Conservation (phyloP, 179 eudicot genomes). For the Carnegiea gigantea region DNA sequence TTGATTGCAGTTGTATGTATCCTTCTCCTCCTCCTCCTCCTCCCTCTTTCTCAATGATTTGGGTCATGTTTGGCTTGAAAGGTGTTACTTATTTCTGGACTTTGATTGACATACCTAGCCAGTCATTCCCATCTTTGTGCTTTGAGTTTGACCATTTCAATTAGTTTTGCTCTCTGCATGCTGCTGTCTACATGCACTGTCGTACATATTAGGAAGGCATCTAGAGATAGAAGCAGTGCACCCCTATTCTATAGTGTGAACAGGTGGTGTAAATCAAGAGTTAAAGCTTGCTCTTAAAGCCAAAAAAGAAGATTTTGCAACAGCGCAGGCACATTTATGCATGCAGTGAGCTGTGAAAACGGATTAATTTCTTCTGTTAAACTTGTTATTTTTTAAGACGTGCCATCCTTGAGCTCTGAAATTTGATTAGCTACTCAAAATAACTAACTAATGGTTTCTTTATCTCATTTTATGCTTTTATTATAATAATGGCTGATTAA, state of each 20-base stretch:
- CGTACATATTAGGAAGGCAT: not conserved
- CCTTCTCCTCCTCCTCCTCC: not conserved
- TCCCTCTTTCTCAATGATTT: not conserved
- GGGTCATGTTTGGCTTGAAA: not conserved
- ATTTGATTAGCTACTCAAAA: not conserved
- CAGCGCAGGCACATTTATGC: not conserved
- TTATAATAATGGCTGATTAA: not conserved
- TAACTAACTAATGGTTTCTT: not conserved
- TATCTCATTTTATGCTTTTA: not conserved
- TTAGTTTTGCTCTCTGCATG: not conserved
- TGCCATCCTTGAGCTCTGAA: not conserved
- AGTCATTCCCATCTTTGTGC: too few relatives aligned
- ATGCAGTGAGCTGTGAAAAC: not conserved
- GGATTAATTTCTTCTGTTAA: not conserved
- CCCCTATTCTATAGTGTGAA: not conserved
- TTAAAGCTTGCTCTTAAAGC: not conserved
- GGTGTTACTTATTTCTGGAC: not conserved
- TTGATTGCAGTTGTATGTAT: slow-evolving; percentile 80
- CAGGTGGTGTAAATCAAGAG: not conserved
- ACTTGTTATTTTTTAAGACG: not conserved
- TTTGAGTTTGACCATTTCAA: not conserved
- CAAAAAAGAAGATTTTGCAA: not conserved
- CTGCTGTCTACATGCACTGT: not conserved
- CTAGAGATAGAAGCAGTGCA: not conserved
- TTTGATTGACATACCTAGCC: too few relatives aligned